Evolutionary conservation across 371 early-diverging fungal species (phyloP).

Genomic region (Nematocida sp.): DNA sequence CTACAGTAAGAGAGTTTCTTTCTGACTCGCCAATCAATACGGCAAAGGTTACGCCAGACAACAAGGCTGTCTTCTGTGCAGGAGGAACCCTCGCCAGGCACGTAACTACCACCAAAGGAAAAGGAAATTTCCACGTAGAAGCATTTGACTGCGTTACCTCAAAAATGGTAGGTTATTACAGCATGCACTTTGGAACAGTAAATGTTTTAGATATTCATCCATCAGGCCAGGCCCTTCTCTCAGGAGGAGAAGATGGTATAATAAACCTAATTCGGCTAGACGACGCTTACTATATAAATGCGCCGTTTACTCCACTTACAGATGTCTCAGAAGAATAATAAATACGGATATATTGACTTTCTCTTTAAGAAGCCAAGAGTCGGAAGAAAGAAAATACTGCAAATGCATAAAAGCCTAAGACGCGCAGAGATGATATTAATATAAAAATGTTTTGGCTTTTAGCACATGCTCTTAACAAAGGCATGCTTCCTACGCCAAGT

Average conservation of each 20-base stretch:
- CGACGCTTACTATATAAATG: conserved; percentile 32
- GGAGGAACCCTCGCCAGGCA: conserved; percentile 79
- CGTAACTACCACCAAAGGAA: conserved; percentile 87
- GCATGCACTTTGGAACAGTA: conserved; percentile 97
- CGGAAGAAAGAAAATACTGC: too few species aligned
- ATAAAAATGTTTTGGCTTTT: conserved; percentile 41
- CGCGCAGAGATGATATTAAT: conserved; percentile 8
- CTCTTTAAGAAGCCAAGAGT: too few species aligned
- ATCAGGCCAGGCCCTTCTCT: conserved; percentile 80
- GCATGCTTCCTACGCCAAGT: conserved; percentile 42
- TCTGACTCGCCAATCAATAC: conserved; percentile 91
- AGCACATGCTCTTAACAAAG: conserved; percentile 35
- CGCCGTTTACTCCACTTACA: conserved; percentile 35
- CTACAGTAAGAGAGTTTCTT: conserved; percentile 75
- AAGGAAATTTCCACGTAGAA: conserved; percentile 90
- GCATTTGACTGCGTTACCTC: conserved; percentile 93
- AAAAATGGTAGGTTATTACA: conserved; percentile 89
- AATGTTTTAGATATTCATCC: conserved; percentile 94
- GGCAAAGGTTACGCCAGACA: conserved; percentile 77
- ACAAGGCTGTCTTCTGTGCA: conserved; percentile 68
- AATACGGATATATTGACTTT: neutral
- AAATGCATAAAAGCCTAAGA: too few species aligned
- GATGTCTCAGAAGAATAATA: too few species aligned
- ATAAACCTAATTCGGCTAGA: conserved; percentile 71
- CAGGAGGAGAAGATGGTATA: conserved; percentile 91